Base-by-base conservation (phyloP, 2,329 filamentous ascomycete genomes). In the Ceratocystis colombiana region DNA sequence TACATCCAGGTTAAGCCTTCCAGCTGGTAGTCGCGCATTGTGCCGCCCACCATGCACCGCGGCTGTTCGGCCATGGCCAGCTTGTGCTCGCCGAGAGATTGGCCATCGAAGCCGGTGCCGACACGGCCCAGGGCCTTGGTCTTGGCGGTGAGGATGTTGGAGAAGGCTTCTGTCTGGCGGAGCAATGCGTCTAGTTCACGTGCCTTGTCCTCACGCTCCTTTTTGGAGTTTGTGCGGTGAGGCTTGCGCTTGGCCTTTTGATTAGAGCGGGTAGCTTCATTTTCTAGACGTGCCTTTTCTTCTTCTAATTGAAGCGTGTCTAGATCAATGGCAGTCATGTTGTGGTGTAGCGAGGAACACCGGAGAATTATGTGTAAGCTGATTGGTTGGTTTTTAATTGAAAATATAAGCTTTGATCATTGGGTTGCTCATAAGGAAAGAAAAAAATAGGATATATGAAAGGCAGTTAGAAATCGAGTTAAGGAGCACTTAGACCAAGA, bases 1-100 rank as follows among this genome's bases (percentile, higher is more conserved):
- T 88, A 96, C 79, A 99, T 87, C 94, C 94, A 99, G 0, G 96
- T 95, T 0, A 99, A 76, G 0, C 94, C 94, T 73, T 97, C 93
- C 0, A 99, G 78, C 71, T 99, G 94, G 73, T 99, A 99, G 69
- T 89, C 88, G 20, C 92, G 82, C 93, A 99, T 97, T 3, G 86
- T 88, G 1, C 94, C 94, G 4, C 90, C 90, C 0, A 87, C 86
- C 71, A 99, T 85, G 67, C 91, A 85, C 69, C 87, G 86, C 0
- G 94, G 94, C 73, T 99, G 94, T 69, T 88, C 81, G 0, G 92
- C 93, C 74, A 95, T 90, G 66, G 86, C 81, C 17, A 96, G 76
- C 65, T 91, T 82, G 65, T 86, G 84, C 68, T 85, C 83, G 5
- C 83, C 82, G 0, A 87, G 74, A 0, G 80, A 77, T 70, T 85